Evolutionary conservation across 805 yeast species (phyloP).

Genomic region (Teunomyces gatunensis): DNA sequence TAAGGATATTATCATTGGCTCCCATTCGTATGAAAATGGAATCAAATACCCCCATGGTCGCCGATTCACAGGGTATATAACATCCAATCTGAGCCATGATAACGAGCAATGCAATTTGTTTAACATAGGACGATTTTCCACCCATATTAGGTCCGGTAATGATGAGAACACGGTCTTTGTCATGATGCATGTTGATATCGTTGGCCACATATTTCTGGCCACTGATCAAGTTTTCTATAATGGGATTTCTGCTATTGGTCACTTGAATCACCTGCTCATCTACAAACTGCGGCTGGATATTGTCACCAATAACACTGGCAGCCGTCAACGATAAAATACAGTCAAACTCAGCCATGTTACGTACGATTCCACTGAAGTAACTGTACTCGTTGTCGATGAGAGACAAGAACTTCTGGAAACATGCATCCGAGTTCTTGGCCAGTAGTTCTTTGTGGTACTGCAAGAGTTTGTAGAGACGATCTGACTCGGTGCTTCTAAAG

Average conservation of each 20-base stretch:
- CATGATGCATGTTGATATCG: slow-evolving; percentile 48
- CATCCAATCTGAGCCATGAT: slow-evolving; percentile 79
- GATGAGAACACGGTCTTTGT: slow-evolving; percentile 52
- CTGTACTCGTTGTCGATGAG: slow-evolving; percentile 30
- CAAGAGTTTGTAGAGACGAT: slow-evolving; percentile 48
- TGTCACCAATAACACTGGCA: slow-evolving; percentile 46
- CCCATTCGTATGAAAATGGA: slow-evolving; percentile 82
- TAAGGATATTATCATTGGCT: slow-evolving; percentile 72
- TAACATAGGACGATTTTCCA: slow-evolving; percentile 75
- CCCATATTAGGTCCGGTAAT: slow-evolving; percentile 91
- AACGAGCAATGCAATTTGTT: slow-evolving; percentile 67
- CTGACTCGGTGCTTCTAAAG: slow-evolving; percentile 62
- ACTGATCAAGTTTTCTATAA: slow-evolving; percentile 48
- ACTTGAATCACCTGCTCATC: slow-evolving; percentile 45
- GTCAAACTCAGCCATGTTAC: slow-evolving; percentile 56
- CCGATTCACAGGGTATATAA: slow-evolving; percentile 64
- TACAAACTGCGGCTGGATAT: slow-evolving; percentile 49
- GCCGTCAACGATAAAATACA: slow-evolving; percentile 66
- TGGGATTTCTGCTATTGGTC: slow-evolving; percentile 62
- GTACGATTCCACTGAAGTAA: slow-evolving; percentile 38
- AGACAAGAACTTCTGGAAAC: slow-evolving; percentile 42
- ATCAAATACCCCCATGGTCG: slow-evolving; percentile 67
- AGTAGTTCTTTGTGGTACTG: slow-evolving; percentile 62
- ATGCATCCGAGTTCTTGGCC: slow-evolving; percentile 43
- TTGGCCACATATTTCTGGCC: slow-evolving; percentile 59